These are phyloP conservation scores for Aspergillus asperescens DNA, from an alignment of 495 filamentous ascomycete species.

Conservation along the genomic window DNA sequence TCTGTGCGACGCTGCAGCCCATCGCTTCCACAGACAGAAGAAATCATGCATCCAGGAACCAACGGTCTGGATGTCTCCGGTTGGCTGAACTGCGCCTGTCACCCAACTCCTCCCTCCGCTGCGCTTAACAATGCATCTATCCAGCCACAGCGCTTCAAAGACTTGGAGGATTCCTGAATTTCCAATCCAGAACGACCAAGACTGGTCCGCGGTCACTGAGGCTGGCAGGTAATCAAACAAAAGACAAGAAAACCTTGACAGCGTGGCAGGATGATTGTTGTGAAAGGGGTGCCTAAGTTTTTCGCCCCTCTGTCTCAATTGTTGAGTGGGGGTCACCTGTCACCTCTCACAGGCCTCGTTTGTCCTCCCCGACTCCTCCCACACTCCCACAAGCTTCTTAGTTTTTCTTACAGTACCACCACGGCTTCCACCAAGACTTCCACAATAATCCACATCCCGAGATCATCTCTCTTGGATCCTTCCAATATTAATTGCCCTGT, in stretches of 20 bases:
- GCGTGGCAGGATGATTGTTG: background rate
- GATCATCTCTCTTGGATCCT: too few relatives aligned
- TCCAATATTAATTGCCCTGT: too few relatives aligned
- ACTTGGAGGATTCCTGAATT: background rate
- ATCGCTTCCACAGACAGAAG: background rate
- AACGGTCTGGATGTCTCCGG: background rate
- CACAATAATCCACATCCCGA: too few relatives aligned
- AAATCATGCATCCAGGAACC: background rate
- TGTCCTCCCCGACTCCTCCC: too few relatives aligned
- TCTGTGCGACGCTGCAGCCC: conserved; percentile 1
- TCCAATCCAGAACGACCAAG: background rate
- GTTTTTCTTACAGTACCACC: too few relatives aligned
- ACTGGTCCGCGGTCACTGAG: conserved; percentile 7
- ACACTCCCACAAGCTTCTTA: too few relatives aligned
- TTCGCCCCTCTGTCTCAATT: background rate
- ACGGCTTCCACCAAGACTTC: too few relatives aligned
- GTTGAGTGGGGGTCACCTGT: background rate
- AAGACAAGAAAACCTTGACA: background rate
- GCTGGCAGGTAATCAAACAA: background rate
- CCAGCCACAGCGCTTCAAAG: background rate
- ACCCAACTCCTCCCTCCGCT: background rate
- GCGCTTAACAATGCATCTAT: background rate
- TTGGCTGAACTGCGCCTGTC: conserved; percentile 2
- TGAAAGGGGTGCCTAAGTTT: too few relatives aligned
- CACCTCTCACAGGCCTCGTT: too few relatives aligned